Base-by-base conservation (phyloP, 768 basidiomycete species). In the Leccinum uliginosum region DNA sequence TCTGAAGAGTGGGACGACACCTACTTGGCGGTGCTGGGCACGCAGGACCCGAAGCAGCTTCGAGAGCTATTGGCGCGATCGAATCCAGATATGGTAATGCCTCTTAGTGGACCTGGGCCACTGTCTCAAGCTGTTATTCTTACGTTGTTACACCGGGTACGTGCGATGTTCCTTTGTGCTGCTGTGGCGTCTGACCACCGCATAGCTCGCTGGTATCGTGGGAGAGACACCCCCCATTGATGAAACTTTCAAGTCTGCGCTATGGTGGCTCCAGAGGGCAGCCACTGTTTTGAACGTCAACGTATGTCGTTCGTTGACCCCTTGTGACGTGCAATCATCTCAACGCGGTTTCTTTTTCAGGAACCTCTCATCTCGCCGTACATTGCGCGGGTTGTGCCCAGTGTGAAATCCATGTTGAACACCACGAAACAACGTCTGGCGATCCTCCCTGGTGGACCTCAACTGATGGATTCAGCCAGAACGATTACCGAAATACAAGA, bases 211-310 rank as follows among this genome's bases (percentile, higher is more conserved):
- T 56, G 79, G 83, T 27, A 80, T 87, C 57, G 80, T 92, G 46
- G 85, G 86, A 43, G 89, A 92, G 67, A 84, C 82, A 3, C 80
- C 87, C 6, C 88, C 91, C 10, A 78, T 80, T 49, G 91, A 93
- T 58, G 91, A 93, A 63, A 72, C 80, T 6, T 92, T 91, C 80
- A 91, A 91, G 73, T 83, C 81, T 14, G 83, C 87, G 7, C 74
- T 93, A 55, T 92, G 91, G 90, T 93, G 91, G 91, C 74, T 93
- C 62, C 89, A 92, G 67, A 85, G 91, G 54, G 79, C 87, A 35
- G 77, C 88, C 7, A 75, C 80, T 14, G 77, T 85, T 30, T 79
- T 93, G 60, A 87, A 87, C 66, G 85, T 89, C 51, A 85, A 84
- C 64, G 88, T 87, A 68, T 26, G 79, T 75, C 5, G 24, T 26